Evolutionary conservation across 1,284 basidiomycete species (phyloP).

Genomic region (Serendipita sp.): DNA sequence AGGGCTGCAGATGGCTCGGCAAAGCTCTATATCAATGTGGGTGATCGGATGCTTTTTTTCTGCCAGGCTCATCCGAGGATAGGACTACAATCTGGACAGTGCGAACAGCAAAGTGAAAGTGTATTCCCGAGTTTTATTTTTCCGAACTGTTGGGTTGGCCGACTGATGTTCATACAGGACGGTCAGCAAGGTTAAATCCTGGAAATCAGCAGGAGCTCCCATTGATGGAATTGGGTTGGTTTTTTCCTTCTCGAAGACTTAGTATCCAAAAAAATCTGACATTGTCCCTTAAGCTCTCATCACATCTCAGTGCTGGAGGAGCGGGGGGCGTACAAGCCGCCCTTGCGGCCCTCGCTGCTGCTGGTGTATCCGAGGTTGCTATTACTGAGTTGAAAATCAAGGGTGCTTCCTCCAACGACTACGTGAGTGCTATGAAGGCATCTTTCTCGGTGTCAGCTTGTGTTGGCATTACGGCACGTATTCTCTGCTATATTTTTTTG

Average conservation of each 20-base stretch:
- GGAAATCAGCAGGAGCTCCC: constrained; percentile 9
- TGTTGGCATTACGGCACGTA: constrained; percentile 28
- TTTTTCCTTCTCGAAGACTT: not conserved
- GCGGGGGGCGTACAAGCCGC: constrained; percentile 13
- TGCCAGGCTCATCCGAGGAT: not conserved
- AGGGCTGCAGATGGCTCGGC: constrained; percentile 16
- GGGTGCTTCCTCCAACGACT: constrained; percentile 10
- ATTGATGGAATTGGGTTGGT: constrained; percentile 24
- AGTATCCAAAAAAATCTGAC: not conserved
- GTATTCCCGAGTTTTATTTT: not conserved
- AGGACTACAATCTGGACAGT: constrained; percentile 9
- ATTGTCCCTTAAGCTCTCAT: constrained; percentile 15
- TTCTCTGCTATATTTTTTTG: not conserved
- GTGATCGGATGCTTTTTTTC: not conserved
- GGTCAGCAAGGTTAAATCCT: constrained; percentile 22
- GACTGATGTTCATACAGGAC: constrained; percentile 13
- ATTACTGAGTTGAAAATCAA: constrained; percentile 17
- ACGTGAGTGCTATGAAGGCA: constrained; percentile 29
- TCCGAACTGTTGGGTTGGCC: too few relatives aligned
- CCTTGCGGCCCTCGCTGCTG: constrained; percentile 12
- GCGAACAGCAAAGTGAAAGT: not conserved
- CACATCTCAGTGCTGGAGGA: constrained; percentile 20
- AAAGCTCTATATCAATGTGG: constrained; percentile 13
- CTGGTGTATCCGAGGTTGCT: constrained; percentile 15
- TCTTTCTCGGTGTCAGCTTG: constrained; percentile 31